Conservation (phyloP, 768 basidiomycete genomes). For the Tricholoma furcatifolium region DNA sequence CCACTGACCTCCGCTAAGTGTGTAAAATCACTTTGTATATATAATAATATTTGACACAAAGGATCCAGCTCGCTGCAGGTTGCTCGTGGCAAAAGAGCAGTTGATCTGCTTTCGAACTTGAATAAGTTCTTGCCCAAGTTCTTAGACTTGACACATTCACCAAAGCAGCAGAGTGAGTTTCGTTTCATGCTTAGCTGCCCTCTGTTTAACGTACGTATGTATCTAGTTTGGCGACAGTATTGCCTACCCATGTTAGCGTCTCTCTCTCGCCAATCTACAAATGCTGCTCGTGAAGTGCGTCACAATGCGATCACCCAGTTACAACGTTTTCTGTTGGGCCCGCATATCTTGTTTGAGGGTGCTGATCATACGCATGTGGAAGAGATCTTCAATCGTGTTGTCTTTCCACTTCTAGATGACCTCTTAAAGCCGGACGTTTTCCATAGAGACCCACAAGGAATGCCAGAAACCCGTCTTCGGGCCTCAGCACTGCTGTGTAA, state of each 20-base stretch:
- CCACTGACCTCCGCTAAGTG: conserved; percentile 53
- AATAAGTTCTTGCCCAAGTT: conserved; percentile 64
- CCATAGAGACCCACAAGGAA: conserved; percentile 76
- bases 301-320: conserved; percentile 77
- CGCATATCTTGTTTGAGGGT: conserved; percentile 61
- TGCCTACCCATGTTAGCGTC: conserved; percentile 73
- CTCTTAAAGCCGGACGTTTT: conserved; percentile 82
- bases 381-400: conserved; percentile 82
- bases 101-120: conserved; percentile 77
- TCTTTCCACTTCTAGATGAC: conserved; percentile 92
- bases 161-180: conserved; percentile 40
- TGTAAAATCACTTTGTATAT: conserved; percentile 12
- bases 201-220: conserved; percentile 2
- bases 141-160: conserved; percentile 45
- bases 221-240: conserved; percentile 72
- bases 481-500: conserved; percentile 93
- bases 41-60: neutral
- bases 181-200: neutral
- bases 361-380: conserved; percentile 64
- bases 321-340: conserved; percentile 82
- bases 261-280: conserved; percentile 79
- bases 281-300: conserved; percentile 80
- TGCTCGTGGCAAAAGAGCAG: conserved; percentile 77
- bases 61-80: conserved; percentile 65
- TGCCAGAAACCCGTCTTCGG: conserved; percentile 87